A percentile compares a stretch with the other conserved stretches of the same genome.
phyloP scores from a whole-genome alignment of 1,284 basidiomycete genomes.

The Meira miltonrushii region DNA sequence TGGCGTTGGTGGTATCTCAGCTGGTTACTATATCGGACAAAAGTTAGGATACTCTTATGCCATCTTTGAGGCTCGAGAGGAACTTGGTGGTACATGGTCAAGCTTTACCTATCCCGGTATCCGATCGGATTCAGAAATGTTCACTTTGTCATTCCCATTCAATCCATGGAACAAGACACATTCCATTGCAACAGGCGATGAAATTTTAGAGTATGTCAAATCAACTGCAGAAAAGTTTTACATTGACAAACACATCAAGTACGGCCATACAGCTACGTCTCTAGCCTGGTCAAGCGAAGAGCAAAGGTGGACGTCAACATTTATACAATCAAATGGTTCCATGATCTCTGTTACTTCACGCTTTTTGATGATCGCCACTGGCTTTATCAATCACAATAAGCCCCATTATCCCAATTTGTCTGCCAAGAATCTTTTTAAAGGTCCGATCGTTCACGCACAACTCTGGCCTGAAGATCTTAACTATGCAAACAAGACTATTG shows the following conservation, averaged over 20 bases:
- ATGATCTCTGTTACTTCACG: conserved; percentile 11
- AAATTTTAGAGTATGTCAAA: no score
- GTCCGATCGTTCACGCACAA: conserved; percentile 46
- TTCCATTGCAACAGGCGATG: no score
- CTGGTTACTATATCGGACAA: conserved; percentile 39
- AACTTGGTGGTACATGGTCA: conserved; percentile 45
- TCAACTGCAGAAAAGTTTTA: no score
- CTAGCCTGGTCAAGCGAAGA: background rate
- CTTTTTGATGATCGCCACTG: conserved; percentile 36
- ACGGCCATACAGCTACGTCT: background rate
- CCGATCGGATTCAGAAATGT: no score
- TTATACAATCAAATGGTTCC: no score
- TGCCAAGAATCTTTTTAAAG: conserved; percentile 42
- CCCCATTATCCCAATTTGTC: conserved; percentile 41
- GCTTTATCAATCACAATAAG: conserved; percentile 46
- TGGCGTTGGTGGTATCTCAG: conserved; percentile 49
- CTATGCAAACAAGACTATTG: conserved; percentile 45
- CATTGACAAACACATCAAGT: no score
- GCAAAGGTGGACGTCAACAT: no score
- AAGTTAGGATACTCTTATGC: conserved; percentile 25
- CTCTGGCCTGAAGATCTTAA: conserved; percentile 39
- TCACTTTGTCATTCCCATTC: no score
- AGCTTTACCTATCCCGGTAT: conserved; percentile 34
- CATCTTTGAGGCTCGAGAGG: conserved; percentile 25
- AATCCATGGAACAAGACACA: no score